Base-by-base conservation (phyloP, 1,139 yeast species). In the Magnusiomyces suaveolens region DNA sequence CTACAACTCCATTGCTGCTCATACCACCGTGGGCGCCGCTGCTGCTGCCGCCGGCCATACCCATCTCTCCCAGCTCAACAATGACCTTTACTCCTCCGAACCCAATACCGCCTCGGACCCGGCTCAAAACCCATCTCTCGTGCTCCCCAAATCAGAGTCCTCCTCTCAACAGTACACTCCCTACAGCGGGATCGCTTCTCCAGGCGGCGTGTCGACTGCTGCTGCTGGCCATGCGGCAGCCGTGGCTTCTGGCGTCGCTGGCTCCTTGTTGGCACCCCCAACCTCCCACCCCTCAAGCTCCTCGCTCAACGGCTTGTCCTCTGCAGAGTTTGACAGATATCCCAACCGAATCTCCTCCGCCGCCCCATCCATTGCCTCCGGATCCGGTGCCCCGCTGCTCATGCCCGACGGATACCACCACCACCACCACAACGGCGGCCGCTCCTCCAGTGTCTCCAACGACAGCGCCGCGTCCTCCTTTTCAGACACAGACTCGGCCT, bases 251-350 rank as follows among this genome's bases (percentile, higher is more conserved):
- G 58, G 53, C 18, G 52, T 50, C 2, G 52, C 56, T n/a, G 55
- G 53, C 26, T 36, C 52, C 1, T 39, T 52, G 16, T 33, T 54
- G 24, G 46, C 47, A 6, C 52, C 50, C 12, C 41, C 55, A n/a
- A 36, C 51, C 8, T 51, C 54, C 2, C 47, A 48, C 26, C 58
- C 55, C 12, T 54, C 58, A 1, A 50, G 54, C 2, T 29, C 56
- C n/a, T 53, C 56, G 6, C 56, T 57, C 21, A 46, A 49, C 16
- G 41, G 38, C 16, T 18, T 63, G 60, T 59, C 58, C 32, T 61
- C 71, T 8, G 58, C 63, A 12, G 73, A 69, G 53, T 68, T 65
- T 52, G 73, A 70, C 61, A 63, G 74, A 48, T 70, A 70, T 58
- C 73, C 74, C n/a, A 63, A 67, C 49, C 60, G 72, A 36, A 63